Conservation (phyloP, 441 rosid genomes). For the Cnidoscolus chayamansa region DNA sequence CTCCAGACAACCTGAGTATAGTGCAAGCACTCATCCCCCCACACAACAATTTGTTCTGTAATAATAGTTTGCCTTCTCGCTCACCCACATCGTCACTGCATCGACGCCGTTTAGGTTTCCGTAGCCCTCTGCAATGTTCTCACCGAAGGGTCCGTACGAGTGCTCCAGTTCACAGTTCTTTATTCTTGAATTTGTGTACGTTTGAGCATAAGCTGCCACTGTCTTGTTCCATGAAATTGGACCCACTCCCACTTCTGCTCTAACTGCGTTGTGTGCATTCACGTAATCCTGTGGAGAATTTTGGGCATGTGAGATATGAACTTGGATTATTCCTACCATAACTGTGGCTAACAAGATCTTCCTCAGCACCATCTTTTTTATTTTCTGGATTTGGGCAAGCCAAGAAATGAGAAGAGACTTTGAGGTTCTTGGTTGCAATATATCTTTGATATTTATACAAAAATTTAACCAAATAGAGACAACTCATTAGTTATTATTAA, state of each 20-base stretch:
- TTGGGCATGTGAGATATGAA: background rate
- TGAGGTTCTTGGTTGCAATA: background rate
- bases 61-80: conserved; percentile 28
- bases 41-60: conserved; percentile 21
- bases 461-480: background rate
- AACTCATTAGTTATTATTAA: background rate
- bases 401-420: background rate
- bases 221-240: conserved; percentile 1
- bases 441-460: too few species aligned
- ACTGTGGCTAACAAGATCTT: background rate
- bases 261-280: background rate
- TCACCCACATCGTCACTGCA: conserved; percentile 31
- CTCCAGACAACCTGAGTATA: conserved; percentile 64
- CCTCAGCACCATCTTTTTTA: background rate
- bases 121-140: conserved; percentile 49
- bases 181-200: conserved; percentile 36
- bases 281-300: conserved; percentile 2
- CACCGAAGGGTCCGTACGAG: conserved; percentile 53
- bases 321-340: background rate
- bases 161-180: conserved; percentile 42
- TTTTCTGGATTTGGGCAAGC: background rate
- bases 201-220: conserved; percentile 46
- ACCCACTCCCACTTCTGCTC: background rate
- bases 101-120: conserved; percentile 32
- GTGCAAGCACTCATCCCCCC: conserved; percentile 27